These are phyloP conservation scores for Neonectria neomacrospora DNA, from an alignment of 2,329 filamentous ascomycete species.

Conservation along the genomic window DNA sequence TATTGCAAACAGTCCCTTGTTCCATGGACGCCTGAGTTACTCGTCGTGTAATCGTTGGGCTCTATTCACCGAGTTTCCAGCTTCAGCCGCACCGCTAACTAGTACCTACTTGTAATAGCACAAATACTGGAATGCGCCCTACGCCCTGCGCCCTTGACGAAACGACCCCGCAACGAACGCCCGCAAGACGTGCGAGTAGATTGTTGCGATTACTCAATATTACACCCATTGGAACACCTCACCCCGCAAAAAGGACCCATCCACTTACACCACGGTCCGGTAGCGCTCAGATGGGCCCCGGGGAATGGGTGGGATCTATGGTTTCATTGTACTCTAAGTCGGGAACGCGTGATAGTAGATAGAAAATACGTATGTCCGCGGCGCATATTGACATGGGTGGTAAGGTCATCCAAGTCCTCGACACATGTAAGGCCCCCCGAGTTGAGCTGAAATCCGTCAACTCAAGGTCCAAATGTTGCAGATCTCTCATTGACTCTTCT, in stretches of 20 bases:
- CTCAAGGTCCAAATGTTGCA: background rate
- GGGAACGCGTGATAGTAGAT: background rate
- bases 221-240: background rate
- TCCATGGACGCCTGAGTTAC: background rate
- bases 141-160: background rate
- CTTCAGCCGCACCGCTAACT: background rate
- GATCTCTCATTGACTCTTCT: background rate
- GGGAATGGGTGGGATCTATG: background rate
- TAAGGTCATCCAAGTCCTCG: background rate
- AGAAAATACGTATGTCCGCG: background rate
- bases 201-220: background rate
- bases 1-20: background rate
- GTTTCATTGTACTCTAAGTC: background rate
- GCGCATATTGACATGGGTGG: background rate
- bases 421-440: background rate
- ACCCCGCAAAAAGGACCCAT: background rate
- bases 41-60: background rate
- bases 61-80: background rate
- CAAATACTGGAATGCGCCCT: constrained; percentile 12
- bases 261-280: background rate
- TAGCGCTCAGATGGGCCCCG: background rate
- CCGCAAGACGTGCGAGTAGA: background rate
- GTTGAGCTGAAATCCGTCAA: background rate
- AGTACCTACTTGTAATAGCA: background rate
- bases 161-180: constrained; percentile 5